Base-by-base conservation (phyloP, 2,329 filamentous ascomycete species). In the Alternaria sp. region DNA sequence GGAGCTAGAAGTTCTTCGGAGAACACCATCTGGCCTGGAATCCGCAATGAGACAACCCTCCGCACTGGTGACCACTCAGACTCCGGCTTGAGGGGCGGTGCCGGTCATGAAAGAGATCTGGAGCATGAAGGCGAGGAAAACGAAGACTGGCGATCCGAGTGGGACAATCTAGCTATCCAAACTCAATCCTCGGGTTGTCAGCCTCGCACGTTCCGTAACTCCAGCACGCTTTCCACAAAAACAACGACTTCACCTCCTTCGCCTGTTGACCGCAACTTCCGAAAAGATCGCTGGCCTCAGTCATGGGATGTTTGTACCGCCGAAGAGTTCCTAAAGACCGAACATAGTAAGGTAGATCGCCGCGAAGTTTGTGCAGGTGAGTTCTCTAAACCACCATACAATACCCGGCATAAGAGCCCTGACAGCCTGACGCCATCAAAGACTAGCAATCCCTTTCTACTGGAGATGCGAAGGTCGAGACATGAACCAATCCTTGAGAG, bases 91-190 rank as follows among this genome's bases (percentile, higher is more conserved):
- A 44, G 61, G 28, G 61, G 61, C 13, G 54, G 54, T n/a, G 57
- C 40, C 6, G 43, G 40, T 5, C 13, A 28, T 19, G 49, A 54
- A n/a, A 12, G 23, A 11, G 28, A 49, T 10, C 10, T 49, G n/a
- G 9, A 44, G 2, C 10, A 32, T 46, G 46, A 47, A 11, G 21
- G n/a, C 10, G 43, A 51, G 11, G 50, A 59, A 7, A 21, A 8
- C 4, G 55, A 62, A 36, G 55, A 62, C 21, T 64, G 61, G 57
- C 43, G 5, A 32, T 15, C 23, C 5, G 61, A 61, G n/a, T 64
- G 54, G 61, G 12, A 50, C 6, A 3, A 57, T 19, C 32, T 61
- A 13, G 54, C 54, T 7, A n/a, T 6, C 11, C 54, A 44, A 36
- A 50, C 40, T 8, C 57, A 46, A 17, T 30, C 21, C n/a, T 40